Conservation (phyloP, 441 rosid genomes). For the Lepidium campestre region DNA sequence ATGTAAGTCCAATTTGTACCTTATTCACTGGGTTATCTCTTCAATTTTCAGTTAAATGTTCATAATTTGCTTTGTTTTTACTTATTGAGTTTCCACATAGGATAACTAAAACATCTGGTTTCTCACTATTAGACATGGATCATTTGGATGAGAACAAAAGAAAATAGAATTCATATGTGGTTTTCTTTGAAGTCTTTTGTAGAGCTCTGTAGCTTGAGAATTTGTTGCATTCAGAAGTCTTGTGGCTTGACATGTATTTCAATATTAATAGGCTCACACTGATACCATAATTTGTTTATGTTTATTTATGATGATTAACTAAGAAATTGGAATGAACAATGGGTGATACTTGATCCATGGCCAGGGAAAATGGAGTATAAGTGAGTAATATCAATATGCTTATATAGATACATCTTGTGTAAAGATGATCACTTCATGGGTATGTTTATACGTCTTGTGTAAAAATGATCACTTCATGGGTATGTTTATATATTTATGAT, state of each 20-base stretch:
- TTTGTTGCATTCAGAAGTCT: neutral
- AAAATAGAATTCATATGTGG: neutral
- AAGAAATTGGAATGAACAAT: conserved; percentile 95
- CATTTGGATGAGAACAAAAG: neutral
- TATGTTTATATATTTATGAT: neutral
- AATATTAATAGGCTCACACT: neutral
- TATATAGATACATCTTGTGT: neutral
- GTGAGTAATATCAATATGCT: conserved; percentile 38
- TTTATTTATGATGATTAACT: conserved; percentile 35
- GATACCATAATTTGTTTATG: neutral
- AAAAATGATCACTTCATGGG: neutral
- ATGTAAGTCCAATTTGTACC: conserved; percentile 37
- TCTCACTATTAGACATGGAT: neutral
- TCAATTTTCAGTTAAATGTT: neutral
- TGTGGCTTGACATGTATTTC: neutral
- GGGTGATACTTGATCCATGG: conserved; percentile 95
- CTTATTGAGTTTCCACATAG: neutral
- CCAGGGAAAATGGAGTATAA: conserved; percentile 97
- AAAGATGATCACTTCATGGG: neutral
- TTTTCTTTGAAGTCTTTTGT: neutral
- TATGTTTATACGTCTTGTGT: neutral
- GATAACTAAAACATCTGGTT: neutral
- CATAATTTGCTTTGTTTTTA: conserved; percentile 6
- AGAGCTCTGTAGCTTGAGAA: conserved; percentile 3
- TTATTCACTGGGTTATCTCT: neutral